Evolutionary conservation across 2,329 filamentous ascomycete species (phyloP).

Genomic region (Grosmannia huntii): DNA sequence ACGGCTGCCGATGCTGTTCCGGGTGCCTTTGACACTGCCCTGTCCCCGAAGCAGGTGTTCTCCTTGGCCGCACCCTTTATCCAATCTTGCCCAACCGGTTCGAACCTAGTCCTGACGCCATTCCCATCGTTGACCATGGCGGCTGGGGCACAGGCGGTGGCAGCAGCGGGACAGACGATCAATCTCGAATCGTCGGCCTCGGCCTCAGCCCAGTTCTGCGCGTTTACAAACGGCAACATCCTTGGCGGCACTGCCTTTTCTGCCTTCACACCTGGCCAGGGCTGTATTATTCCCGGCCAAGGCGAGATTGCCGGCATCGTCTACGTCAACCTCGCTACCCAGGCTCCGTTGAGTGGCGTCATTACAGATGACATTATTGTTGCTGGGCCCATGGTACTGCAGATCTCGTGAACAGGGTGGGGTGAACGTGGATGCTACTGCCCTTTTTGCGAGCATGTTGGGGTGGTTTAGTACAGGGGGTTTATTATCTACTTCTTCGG

Average conservation of each 20-base stretch:
- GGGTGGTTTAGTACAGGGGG: neutral
- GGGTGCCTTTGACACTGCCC: conserved; percentile 56
- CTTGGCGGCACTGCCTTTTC: conserved; percentile 49
- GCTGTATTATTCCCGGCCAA: conserved; percentile 47
- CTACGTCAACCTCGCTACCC: conserved; percentile 53
- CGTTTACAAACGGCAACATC: conserved; percentile 49
- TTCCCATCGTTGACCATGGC: conserved; percentile 47
- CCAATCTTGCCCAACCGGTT: conserved; percentile 51
- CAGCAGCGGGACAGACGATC: conserved; percentile 28
- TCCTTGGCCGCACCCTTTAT: conserved; percentile 64
- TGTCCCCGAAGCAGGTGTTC: conserved; percentile 57
- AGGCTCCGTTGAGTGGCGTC: conserved; percentile 33
- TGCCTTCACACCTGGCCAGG: conserved; percentile 36
- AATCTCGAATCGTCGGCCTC: conserved; percentile 38
- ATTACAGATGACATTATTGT: conserved; percentile 51
- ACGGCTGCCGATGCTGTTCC: conserved; percentile 47
- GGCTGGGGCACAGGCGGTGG: conserved; percentile 25
- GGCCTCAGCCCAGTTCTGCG: conserved; percentile 44
- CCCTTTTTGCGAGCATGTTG: neutral
- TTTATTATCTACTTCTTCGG: neutral
- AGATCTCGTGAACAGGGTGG: conserved; percentile 26
- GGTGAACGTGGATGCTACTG: neutral
- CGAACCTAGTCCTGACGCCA: conserved; percentile 48
- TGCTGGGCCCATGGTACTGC: conserved; percentile 50
- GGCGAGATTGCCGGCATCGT: conserved; percentile 44